Conservation (phyloP, 495 filamentous ascomycete species). For the Endocarpon pusillum region DNA sequence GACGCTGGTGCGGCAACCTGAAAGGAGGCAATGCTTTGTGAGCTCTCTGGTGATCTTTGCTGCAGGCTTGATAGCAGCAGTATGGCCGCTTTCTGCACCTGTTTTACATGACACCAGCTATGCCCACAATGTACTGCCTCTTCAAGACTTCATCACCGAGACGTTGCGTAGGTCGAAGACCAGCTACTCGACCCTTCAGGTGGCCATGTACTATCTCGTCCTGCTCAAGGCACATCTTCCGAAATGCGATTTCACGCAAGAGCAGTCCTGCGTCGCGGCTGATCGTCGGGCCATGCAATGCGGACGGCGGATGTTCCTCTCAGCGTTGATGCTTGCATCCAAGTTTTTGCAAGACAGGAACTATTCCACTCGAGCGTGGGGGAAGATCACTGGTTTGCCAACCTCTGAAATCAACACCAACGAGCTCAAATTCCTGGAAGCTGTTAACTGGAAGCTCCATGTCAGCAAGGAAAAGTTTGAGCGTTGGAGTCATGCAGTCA, state of each 20-base stretch:
- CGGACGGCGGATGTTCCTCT: slow-evolving; percentile 92
- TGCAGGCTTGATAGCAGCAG: no score
- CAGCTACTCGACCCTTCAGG: slow-evolving; percentile 92
- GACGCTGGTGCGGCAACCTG: slow-evolving; percentile 70
- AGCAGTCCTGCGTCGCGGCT: slow-evolving; percentile 62
- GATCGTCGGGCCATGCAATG: slow-evolving; percentile 75
- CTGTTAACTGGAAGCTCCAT: slow-evolving; percentile 88
- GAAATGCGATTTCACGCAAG: slow-evolving; percentile 65
- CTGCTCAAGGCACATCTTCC: slow-evolving; percentile 86
- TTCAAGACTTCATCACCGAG: slow-evolving; percentile 93
- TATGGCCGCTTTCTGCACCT: no score
- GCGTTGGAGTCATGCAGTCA: slow-evolving; percentile 70
- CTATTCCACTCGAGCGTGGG: slow-evolving; percentile 93
- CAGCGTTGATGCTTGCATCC: slow-evolving; percentile 79
- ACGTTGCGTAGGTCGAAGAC: slow-evolving; percentile 86
- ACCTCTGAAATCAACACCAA: slow-evolving; percentile 89
- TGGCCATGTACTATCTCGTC: slow-evolving; percentile 90
- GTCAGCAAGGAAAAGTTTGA: slow-evolving; percentile 78
- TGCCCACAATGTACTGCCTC: slow-evolving; percentile 69
- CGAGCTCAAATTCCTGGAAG: slow-evolving; percentile 79
- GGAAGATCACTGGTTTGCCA: slow-evolving; percentile 88
- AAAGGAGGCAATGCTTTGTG: slow-evolving; percentile 90
- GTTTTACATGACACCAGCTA: no score
- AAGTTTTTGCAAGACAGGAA: slow-evolving; percentile 98
- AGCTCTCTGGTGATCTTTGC: slow-evolving; percentile 96